These are phyloP conservation scores for Crithidia expoeki DNA, from an alignment of 208 protist genomes.

Conservation along the genomic window DNA sequence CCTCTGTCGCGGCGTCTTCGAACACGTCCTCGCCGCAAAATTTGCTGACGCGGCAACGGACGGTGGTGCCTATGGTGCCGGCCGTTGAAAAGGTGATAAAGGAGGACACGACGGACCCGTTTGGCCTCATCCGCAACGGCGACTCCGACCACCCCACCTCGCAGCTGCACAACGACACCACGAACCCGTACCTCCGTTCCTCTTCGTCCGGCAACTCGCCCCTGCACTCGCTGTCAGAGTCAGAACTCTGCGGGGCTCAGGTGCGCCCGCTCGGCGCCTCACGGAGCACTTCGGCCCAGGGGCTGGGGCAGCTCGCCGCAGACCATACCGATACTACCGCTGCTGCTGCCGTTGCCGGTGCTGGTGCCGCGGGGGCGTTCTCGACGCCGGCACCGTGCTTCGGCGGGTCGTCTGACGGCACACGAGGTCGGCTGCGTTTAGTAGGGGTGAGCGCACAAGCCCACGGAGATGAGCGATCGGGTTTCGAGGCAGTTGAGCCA, in stretches of 20 bases:
- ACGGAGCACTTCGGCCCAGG: slow-evolving; percentile 9
- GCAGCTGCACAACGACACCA: slow-evolving; percentile 6
- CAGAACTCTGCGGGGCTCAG: slow-evolving; percentile 27
- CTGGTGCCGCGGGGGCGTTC: not conserved
- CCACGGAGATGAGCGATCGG: not conserved
- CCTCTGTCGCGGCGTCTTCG: not conserved
- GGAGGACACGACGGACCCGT: not conserved
- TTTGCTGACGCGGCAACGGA: not conserved
- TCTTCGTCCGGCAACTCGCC: slow-evolving; percentile 8
- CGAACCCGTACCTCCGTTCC: not conserved
- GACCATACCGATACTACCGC: not conserved
- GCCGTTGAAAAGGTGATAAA: not conserved
- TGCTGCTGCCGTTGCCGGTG: not conserved
- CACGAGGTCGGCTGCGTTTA: slow-evolving; percentile 5
- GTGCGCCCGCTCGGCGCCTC: slow-evolving; percentile 15
- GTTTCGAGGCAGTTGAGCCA: not conserved
- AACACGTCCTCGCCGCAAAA: not conserved
- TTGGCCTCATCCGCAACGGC: not conserved
- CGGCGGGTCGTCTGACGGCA: not conserved
- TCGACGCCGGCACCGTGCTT: not conserved
- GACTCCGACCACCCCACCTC: slow-evolving; percentile 1
- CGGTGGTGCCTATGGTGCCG: not conserved
- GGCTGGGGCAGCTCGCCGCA: slow-evolving; percentile 2
- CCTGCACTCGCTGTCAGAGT: slow-evolving; percentile 33
- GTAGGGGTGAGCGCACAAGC: not conserved